A percentile compares a stretch with the other conserved stretches of the same genome.
Evolutionary conservation across 2,329 filamentous ascomycete genomes (phyloP).

Genomic region (Cladophialophora chaetospira): DNA sequence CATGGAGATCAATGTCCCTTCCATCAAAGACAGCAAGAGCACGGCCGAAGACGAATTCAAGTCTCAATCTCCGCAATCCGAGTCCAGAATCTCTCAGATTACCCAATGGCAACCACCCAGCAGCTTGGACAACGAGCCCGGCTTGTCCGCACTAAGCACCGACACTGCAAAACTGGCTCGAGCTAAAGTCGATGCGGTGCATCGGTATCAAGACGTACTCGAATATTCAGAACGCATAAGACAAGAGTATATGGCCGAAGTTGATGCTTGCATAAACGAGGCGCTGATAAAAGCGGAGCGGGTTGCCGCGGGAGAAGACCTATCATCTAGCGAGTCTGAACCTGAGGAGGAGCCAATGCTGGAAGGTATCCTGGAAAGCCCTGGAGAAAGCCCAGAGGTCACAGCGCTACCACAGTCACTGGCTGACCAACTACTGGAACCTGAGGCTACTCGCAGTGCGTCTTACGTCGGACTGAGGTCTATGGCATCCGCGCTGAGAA

Average conservation of each 20-base stretch:
- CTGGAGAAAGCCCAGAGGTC: slow-evolving; percentile 20
- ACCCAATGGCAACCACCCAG: slow-evolving; percentile 95
- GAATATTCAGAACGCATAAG: slow-evolving; percentile 96
- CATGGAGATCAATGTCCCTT: slow-evolving; percentile 89
- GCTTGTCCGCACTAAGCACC: slow-evolving; percentile 79
- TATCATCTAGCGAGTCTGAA: slow-evolving; percentile 56
- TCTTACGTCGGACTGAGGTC: slow-evolving; percentile 41
- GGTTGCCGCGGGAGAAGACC: slow-evolving; percentile 80
- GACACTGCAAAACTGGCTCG: slow-evolving; percentile 85
- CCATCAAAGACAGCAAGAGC: slow-evolving; percentile 79
- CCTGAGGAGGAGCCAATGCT: slow-evolving; percentile 28
- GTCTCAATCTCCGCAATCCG: slow-evolving; percentile 93
- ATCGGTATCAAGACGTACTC: slow-evolving; percentile 86
- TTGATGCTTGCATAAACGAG: slow-evolving; percentile 93
- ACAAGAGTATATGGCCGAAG: slow-evolving; percentile 86
- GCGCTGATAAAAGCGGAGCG: slow-evolving; percentile 86
- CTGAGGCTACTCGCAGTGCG: slow-evolving; percentile 18
- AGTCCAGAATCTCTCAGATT: slow-evolving; percentile 91
- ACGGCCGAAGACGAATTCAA: slow-evolving; percentile 72
- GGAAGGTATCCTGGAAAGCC: slow-evolving; percentile 22
- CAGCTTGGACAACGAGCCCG: slow-evolving; percentile 88
- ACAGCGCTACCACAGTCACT: slow-evolving; percentile 11
- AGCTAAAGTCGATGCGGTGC: slow-evolving; percentile 88
- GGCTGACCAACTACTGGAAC: slow-evolving; percentile 5
- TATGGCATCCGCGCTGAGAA: slow-evolving; percentile 59